Conservation (phyloP, 257 asterid species). For the Primulina eburnea region DNA sequence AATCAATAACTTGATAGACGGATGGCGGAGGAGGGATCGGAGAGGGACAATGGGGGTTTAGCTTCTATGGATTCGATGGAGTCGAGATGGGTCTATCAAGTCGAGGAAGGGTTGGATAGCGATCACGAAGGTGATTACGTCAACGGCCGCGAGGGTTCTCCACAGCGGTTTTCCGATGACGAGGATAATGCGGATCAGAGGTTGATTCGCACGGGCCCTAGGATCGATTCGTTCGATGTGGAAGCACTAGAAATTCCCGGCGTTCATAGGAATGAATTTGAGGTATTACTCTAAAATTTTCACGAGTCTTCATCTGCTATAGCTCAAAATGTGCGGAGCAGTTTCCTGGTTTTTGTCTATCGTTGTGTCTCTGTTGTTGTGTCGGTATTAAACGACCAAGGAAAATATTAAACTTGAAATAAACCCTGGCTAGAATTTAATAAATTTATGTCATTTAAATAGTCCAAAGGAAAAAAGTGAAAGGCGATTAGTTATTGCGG, state of each 20-base stretch:
- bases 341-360: neutral
- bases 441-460: too few relatives aligned
- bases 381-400: neutral
- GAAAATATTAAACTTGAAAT: too few relatives aligned
- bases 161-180: constrained; percentile 61
- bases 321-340: neutral
- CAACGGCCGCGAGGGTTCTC: constrained; percentile 35
- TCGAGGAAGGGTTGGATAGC: constrained; percentile 54
- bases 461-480: too few relatives aligned
- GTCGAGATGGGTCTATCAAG: constrained; percentile 97
- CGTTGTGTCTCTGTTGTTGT: neutral
- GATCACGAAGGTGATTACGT: constrained; percentile 42
- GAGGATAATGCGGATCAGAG: constrained; percentile 74
- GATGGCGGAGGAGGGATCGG: constrained; percentile 87
- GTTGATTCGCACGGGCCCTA: constrained; percentile 93
- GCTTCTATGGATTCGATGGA: constrained; percentile 86
- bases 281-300: constrained; percentile 37
- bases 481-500: neutral
- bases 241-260: constrained; percentile 97
- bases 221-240: constrained; percentile 91
- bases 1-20: neutral
- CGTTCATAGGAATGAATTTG: constrained; percentile 67
- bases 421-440: too few relatives aligned
- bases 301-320: neutral
- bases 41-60: constrained; percentile 66